Evolutionary conservation across 371 early-diverging fungal species (phyloP), one percentile per base, ranked within the genome.

Genomic region (Umbelopsis sp.): DNA sequence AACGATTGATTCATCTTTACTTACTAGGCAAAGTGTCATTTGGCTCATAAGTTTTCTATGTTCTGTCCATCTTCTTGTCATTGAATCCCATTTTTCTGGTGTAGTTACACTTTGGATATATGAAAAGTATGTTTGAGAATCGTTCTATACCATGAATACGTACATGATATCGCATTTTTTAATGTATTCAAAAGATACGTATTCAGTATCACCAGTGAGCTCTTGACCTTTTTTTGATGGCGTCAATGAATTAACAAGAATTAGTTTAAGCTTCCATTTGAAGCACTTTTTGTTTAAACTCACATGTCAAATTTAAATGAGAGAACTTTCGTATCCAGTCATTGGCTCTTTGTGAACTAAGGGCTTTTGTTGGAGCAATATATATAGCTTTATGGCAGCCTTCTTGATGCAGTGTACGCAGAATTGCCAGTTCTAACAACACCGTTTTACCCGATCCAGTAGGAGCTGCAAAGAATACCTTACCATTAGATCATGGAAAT

Each of bases 391-490:
- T 92, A 10, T 77, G 71, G 8, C 68, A 41, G 7, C 63, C 1
- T 41, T 50, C 1, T 66, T 68, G 70, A 20, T 72, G 65, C 3
- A 92, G 37, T 63, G 84, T 57, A 35, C 87, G 76, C 14, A 92
- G 63, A 41, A 95, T 90, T 3, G 91, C 88, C 16, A 95, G 67
- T 66, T 94, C 89, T 74, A 93, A 83, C 24, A 94, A 66, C 22
- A 81, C 88, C 1, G 95, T 94, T 72, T 96, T 95, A 37, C 96
- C 97, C 9, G 93, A 84, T 4, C 97, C 95, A 18, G 96, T 95
- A 1, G 97, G 97, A 18, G 97, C 93, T 86, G 53, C 18, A 24
- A 38, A 22, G 11, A 66, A 46, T 53, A 8, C 22, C 7, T 41
- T 10, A 41, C 7, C 41, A 41, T 41, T 10, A 12, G 12, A 12